A percentile compares a stretch with the other conserved stretches of the same genome.
Conservation (phyloP, 352 stramenopile genomes). For the Phytophthora europaea region DNA sequence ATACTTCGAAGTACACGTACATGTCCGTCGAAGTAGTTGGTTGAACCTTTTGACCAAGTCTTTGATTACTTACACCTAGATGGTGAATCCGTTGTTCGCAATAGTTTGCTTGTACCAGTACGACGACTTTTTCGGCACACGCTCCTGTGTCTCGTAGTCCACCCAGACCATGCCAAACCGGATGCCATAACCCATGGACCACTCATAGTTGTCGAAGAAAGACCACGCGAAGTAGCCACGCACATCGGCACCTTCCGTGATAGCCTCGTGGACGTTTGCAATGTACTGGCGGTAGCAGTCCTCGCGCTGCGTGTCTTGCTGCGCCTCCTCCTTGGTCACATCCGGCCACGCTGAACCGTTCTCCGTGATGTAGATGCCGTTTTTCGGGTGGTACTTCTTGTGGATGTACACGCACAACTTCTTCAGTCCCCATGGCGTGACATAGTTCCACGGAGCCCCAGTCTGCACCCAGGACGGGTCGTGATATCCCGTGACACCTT, state of each 20-base stretch:
- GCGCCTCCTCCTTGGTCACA: constrained; percentile 68
- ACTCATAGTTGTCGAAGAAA: constrained; percentile 95
- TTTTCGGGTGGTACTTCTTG: constrained; percentile 78
- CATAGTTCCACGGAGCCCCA: constrained; percentile 78
- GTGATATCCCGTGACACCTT: constrained; percentile 42
- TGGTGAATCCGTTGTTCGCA: constrained; percentile 45
- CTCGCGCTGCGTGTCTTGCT: constrained; percentile 76
- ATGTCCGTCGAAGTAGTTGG: too few relatives aligned
- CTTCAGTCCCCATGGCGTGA: constrained; percentile 82
- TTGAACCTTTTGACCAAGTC: too few relatives aligned
- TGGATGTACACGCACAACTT: constrained; percentile 92
- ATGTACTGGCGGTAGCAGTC: constrained; percentile 88
- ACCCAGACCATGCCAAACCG: constrained; percentile 65
- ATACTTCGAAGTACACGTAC: too few relatives aligned
- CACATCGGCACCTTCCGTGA: constrained; percentile 54
- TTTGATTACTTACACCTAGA: too few relatives aligned
- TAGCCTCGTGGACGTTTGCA: constrained; percentile 58
- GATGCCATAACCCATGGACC: constrained; percentile 67
- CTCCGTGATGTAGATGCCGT: constrained; percentile 91
- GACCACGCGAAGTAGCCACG: constrained; percentile 92
- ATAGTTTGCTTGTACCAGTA: constrained; percentile 59
- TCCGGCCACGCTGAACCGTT: constrained; percentile 84
- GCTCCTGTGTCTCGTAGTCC: constrained; percentile 62
- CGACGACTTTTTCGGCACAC: constrained; percentile 65
- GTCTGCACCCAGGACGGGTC: constrained; percentile 67